These are phyloP conservation scores for Trametes punicea DNA, from an alignment of 768 basidiomycete genomes.

Conservation along the genomic window DNA sequence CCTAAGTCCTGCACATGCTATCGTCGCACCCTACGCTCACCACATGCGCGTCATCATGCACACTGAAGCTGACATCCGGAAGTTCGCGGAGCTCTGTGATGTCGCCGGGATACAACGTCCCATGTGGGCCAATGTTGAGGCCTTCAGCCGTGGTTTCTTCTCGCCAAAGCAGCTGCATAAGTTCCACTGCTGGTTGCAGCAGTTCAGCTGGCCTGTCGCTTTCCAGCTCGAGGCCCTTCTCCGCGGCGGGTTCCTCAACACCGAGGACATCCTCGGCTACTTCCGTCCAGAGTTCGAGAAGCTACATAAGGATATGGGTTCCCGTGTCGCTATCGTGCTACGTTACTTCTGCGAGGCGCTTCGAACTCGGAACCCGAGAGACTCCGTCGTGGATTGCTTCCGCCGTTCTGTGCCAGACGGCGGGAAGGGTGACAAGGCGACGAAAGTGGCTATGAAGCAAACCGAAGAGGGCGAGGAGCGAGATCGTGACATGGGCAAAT, in stretches of 20 bases:
- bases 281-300: slow-evolving; percentile 44
- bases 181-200: slow-evolving; percentile 42
- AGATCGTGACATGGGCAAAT: slow-evolving; percentile 31
- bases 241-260: slow-evolving; percentile 58
- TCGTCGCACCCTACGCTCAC: slow-evolving; percentile 66
- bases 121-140: slow-evolving; percentile 41
- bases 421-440: background rate
- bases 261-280: slow-evolving; percentile 46
- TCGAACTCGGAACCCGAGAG: slow-evolving; percentile 40
- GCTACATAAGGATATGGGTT: slow-evolving; percentile 33
- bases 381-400: slow-evolving; percentile 46
- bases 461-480: background rate
- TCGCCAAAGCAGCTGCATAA: slow-evolving; percentile 41
- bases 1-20: slow-evolving; percentile 54
- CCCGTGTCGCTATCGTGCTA: slow-evolving; percentile 47
- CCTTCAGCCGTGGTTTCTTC: slow-evolving; percentile 51
- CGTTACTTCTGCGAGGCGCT: slow-evolving; percentile 52
- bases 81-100: slow-evolving; percentile 53
- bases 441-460: background rate
- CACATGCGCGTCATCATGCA: slow-evolving; percentile 64
- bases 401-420: slow-evolving; percentile 30
- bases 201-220: slow-evolving; percentile 60
- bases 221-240: slow-evolving; percentile 77
- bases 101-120: slow-evolving; percentile 42
- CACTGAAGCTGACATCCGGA: slow-evolving; percentile 45